These are phyloP conservation scores for Hypoxylon crocopeplum DNA, from an alignment of 495 filamentous ascomycete genomes.

Conservation along the genomic window DNA sequence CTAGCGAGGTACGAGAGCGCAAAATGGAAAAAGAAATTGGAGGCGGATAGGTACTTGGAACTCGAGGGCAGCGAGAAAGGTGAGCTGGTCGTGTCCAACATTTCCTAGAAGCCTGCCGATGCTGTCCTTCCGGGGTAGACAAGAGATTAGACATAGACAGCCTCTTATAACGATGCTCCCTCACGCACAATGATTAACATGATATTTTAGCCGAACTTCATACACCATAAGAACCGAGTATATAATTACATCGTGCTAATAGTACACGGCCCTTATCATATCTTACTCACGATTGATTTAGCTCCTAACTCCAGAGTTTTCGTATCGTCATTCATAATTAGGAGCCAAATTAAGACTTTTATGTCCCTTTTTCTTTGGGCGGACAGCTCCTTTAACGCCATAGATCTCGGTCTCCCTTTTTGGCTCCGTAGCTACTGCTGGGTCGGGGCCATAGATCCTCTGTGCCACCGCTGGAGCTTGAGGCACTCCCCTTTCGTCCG, in stretches of 20 bases:
- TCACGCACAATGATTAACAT: too few species aligned
- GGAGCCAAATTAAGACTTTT: too few species aligned
- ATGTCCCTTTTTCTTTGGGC: too few species aligned
- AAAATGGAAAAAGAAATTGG: conserved; percentile 88
- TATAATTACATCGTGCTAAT: too few species aligned
- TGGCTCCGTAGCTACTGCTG: conserved; percentile 47
- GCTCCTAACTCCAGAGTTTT: too few species aligned
- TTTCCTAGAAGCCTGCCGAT: conserved; percentile 40
- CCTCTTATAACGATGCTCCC: too few species aligned
- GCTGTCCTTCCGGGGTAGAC: not conserved
- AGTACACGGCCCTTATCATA: too few species aligned
- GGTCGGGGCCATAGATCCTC: conserved; percentile 55
- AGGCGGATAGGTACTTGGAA: conserved; percentile 65
- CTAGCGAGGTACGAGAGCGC: conserved; percentile 82
- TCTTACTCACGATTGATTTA: too few species aligned
- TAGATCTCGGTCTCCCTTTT: conserved; percentile 53
- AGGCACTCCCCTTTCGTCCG: conserved; percentile 16
- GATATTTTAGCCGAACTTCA: too few species aligned
- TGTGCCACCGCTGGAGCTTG: conserved; percentile 17
- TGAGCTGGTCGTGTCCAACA: conserved; percentile 52
- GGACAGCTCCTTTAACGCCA: conserved; percentile 45
- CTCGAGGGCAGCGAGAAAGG: conserved; percentile 50
- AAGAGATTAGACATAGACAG: too few species aligned
- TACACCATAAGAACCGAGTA: too few species aligned
- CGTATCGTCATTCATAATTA: too few species aligned